A percentile compares a stretch with the other conserved stretches of the same genome.
phyloP scores from a whole-genome alignment of 345 rosid species.

The Iberis pinnata region DNA sequence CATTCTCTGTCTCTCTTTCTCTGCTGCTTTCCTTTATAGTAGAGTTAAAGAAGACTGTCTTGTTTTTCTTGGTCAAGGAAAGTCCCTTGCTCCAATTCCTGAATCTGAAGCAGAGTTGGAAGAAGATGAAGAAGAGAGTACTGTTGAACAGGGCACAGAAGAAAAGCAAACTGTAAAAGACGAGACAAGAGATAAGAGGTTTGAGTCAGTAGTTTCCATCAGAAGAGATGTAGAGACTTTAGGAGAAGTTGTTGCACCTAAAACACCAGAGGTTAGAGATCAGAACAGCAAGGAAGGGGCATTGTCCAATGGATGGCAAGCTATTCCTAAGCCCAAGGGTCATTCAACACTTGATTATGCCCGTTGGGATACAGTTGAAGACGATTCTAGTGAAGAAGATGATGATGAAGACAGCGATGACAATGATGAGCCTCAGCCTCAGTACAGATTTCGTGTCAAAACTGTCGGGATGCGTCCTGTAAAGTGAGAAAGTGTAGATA shows the following conservation, averaged over 20 bases:
- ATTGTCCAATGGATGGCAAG: conserved; percentile 65
- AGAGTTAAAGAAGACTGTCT: conserved; percentile 7
- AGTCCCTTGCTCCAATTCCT: conserved; percentile 39
- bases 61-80: conserved; percentile 60
- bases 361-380: conserved; percentile 76
- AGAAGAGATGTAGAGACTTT: conserved; percentile 26
- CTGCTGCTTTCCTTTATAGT: background rate
- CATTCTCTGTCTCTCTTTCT: conserved; percentile 9
- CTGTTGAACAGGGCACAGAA: background rate
- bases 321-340: conserved; percentile 96
- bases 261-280: conserved; percentile 32
- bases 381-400: conserved; percentile 78
- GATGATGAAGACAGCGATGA: conserved; percentile 58
- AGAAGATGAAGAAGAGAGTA: conserved; percentile 48
- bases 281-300: conserved; percentile 31
- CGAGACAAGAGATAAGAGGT: conserved; percentile 7
- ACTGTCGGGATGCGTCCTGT: conserved; percentile 74
- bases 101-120: conserved; percentile 59
- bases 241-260: conserved; percentile 27
- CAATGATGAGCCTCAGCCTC: conserved; percentile 56
- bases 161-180: background rate
- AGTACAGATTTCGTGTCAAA: conserved; percentile 73
- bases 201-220: conserved; percentile 13
- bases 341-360: conserved; percentile 82
- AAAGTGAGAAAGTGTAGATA: conserved; percentile 37